Conservation (phyloP, 78 protist genomes). For the Dictyostelium firmibasis region DNA sequence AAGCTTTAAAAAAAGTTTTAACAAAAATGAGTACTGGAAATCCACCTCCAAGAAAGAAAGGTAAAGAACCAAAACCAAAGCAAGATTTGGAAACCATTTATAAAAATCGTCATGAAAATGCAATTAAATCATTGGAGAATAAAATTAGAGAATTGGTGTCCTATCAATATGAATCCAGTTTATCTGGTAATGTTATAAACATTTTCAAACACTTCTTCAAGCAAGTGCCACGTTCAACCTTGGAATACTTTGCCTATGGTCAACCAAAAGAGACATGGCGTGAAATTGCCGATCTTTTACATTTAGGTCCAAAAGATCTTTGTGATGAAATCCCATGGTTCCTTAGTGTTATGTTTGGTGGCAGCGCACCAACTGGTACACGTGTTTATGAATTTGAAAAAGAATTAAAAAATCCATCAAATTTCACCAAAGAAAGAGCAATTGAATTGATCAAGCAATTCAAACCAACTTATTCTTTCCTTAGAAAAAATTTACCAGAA, state of each 20-base stretch:
- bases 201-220: conserved; percentile 41
- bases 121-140: background rate
- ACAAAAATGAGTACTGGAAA: background rate
- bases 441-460: background rate
- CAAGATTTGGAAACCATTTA: background rate
- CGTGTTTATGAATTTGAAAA: conserved; percentile 19
- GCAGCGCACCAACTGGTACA: conserved; percentile 62
- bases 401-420: background rate
- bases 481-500: conserved; percentile 29
- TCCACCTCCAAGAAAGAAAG: background rate
- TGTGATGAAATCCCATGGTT: conserved; percentile 53
- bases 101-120: background rate
- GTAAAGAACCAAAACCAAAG: background rate
- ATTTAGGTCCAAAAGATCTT: conserved; percentile 60
- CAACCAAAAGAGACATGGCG: conserved; percentile 72
- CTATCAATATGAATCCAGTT: background rate
- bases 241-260: conserved; percentile 75
- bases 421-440: background rate
- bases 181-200: conserved; percentile 24
- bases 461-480: conserved; percentile 47
- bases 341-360: conserved; percentile 68
- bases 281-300: conserved; percentile 46
- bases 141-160: conserved; percentile 33
- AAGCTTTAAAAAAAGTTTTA: background rate
- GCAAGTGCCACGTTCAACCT: conserved; percentile 12